Evolutionary conservation across 1,139 yeast species (phyloP), one percentile per base, ranked within the genome.

Genomic region (Tardiomyces blankii): DNA sequence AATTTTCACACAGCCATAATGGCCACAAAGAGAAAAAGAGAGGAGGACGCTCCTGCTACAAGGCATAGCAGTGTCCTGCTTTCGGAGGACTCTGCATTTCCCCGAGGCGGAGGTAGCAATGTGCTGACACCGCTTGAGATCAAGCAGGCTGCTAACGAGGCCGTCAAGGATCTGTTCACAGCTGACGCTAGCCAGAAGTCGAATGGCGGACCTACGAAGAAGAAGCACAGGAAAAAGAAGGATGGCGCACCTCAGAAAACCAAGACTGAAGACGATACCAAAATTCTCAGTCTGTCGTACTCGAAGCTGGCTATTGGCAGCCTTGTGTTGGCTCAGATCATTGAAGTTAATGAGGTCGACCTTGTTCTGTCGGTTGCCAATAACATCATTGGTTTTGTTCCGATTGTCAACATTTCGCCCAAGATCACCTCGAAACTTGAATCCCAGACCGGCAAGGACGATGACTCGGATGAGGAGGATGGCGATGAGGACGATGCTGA

Each of bases 131-230:
- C 98, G 4, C 68, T 91, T 54, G 99, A 91, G 66, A 80, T 87
- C 55, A 88, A 88, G 63, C 94, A 88, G 61, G 93, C 89, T 46
- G 81, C 95, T 39, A 88, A 87, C 60, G 95, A 91, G 63, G 98
- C 93, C 41, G 80, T 89, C 30, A 77, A 77, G 55, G 98, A 91
- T 68, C 94, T 85, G 25, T 69, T 86, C 46, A 14, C 39, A 39
- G 28, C 39, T n/a, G 47, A 46, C 25, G 39, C 46, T 9, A 57
- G 59, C 43, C 61, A 59, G 50, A 48, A 47, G 28, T 51, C 56
- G 1, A 30, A 30, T 30, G 35, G 35, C 5, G 35, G 9, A 5
- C 35, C 35, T 30, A 14, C 5, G 16, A 57, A 59, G 47, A 56
- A 61, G 44, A 62, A 61, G 42, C 56, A 57, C 41, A 54, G 54